These are phyloP conservation scores for Borovskyia barvae DNA, from an alignment of 208 protist genomes.

Conservation along the genomic window DNA sequence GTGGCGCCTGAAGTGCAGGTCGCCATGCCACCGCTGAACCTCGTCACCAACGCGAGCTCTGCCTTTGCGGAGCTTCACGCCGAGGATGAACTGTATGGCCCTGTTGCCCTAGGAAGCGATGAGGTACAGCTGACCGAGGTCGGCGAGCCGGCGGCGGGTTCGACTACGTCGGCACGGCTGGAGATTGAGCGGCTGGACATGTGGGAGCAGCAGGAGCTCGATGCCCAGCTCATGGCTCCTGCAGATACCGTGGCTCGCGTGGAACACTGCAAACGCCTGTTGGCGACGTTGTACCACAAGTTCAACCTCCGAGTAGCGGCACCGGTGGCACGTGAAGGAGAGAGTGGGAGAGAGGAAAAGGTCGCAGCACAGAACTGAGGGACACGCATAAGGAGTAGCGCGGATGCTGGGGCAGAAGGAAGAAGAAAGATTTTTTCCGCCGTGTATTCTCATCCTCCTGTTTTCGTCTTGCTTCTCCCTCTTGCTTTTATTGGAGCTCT, in stretches of 20 bases:
- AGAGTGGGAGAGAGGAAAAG: neutral
- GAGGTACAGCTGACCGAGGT: constrained; percentile 51
- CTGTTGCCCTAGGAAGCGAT: constrained; percentile 7
- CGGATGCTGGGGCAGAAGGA: too few species aligned
- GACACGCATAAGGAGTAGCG: too few species aligned
- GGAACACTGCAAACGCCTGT: constrained; percentile 10
- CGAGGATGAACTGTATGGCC: constrained; percentile 13
- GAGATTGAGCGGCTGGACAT: constrained; percentile 40
- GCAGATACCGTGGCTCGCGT: constrained; percentile 4
- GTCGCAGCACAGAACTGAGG: neutral
- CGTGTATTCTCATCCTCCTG: too few species aligned
- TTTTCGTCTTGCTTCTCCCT: too few species aligned
- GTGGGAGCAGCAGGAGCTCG: constrained; percentile 10
- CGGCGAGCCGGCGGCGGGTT: constrained; percentile 34
- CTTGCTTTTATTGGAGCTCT: too few species aligned
- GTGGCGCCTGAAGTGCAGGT: constrained; percentile 6
- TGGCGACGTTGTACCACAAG: constrained; percentile 23
- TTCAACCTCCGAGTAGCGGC: constrained; percentile 30
- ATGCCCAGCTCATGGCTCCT: constrained; percentile 3
- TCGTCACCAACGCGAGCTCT: constrained; percentile 18
- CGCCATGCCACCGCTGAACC: constrained; percentile 19
- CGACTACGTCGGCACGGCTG: constrained; percentile 66
- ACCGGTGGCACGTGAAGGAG: constrained; percentile 12
- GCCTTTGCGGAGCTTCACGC: constrained; percentile 19
- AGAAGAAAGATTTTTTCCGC: too few species aligned